Evolutionary conservation across 768 basidiomycete genomes (phyloP), one percentile per base, ranked within the genome.

Genomic region (Suillus hirtellus): DNA sequence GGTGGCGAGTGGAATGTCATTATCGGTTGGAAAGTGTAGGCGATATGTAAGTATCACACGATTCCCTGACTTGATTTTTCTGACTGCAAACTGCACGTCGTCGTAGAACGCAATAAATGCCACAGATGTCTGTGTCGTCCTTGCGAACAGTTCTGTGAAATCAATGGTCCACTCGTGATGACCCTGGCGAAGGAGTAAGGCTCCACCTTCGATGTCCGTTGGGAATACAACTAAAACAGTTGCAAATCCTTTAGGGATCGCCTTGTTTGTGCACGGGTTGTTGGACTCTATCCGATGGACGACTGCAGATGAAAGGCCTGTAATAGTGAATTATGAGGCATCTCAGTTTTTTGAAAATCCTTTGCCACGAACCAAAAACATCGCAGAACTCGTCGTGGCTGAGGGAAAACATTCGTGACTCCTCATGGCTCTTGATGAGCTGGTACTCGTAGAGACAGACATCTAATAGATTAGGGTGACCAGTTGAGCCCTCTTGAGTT

Each of bases 201-300:
- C 69, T 3, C 84, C 84, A 1, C 83, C 84, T 64, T 81, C 72
- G 64, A 84, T 79, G 0, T 65, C 21, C 0, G 80, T 80, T 17
- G 84, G 84, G 56, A 83, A 77, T n/a, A 82, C 76, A 46, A 85
- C 67, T 1, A 86, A 78, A 10, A 87, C 76, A 1, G 85, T 84
- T 1, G 81, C 84, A 46, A 86, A 80, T 11, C 73, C 69, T 10
- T 79, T 76, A 7, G 81, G 81, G 0, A 81, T 83, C 64, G 84
- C 84, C 43, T 77, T 74, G 64, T 84, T 19, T 42, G 27, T 6
- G 11, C 24, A 27, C 42, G 10, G 15, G 42, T 19, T 12, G 17
- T 27, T 24, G 38, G 40, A 58, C 27, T 58, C 56, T 24, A 10
- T 31, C 24, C 2, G 24, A 58, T 17, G 19, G 4, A 40, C 24